Evolutionary conservation across 257 asterid species (phyloP), one percentile per base, ranked within the genome.

Genomic region (Capsicum chinense): DNA sequence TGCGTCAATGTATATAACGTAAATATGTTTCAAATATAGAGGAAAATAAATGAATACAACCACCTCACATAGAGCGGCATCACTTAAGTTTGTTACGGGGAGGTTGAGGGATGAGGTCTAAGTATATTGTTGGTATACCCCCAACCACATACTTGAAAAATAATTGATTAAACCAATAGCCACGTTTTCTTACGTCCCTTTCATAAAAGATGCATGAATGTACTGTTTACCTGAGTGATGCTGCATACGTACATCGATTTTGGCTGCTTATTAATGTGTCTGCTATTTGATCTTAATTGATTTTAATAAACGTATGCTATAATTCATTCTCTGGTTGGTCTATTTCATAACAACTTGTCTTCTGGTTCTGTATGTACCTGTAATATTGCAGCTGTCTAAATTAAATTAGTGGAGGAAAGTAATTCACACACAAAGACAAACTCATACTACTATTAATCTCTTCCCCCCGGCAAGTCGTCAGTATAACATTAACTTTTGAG

Each of bases 131-230:
- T 11, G 80, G 60, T 74, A 63, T 26, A 48, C 9, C 37, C 58
- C 17, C 2, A 47, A 11, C 33, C 5, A 19, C 6, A 21, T n/a
- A 42, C 79, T 70, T 6, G 33, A 35, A 64, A 26, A 26, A 26
- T 8, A 70, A 9, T 44, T 44, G 56, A 2, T 66, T 54, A 48
- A 73, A 47, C 6, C 42, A 73, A 73, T 66, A 44, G 42, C 80
- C 39, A 19, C 60, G 42, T 73, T 73, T 73, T 48, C 19, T 48
- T 44, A 73, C 80, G 80, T 47, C 42, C 56, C 59, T 73, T 73
- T 73, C 80, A 2, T 47, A n/a, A 42, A 73, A 47, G 11, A 47
- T 44, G 10, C 37, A 47, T 42, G 9, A 16, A 39, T 59, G 56
- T 68, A 44, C 17, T 42, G 9, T 37, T 10, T 71, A 47, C 57